Percentiles rank a stretch among this genome's conserved stretches.
Conservation (phyloP, 225 moss, liverwort and hornwort genomes). For the Pseudoscleropodium purum region DNA sequence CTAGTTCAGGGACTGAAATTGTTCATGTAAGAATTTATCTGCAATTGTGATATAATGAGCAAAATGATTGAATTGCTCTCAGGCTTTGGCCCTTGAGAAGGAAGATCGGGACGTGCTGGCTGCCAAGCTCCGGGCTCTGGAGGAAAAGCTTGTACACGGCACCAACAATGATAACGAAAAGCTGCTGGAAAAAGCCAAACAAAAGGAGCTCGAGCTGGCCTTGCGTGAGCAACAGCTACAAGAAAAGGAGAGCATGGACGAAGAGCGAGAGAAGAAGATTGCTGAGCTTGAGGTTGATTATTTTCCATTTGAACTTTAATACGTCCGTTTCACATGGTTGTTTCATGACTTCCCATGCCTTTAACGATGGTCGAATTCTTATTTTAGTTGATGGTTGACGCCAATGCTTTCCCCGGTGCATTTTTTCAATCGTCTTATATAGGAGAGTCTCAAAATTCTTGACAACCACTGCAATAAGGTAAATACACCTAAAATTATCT, state of each 20-base stretch:
- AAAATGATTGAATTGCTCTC: background rate
- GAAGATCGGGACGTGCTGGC: slow-evolving; percentile 85
- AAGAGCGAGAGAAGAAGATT: slow-evolving; percentile 82
- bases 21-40: background rate
- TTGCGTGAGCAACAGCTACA: slow-evolving; percentile 85
- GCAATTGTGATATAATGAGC: background rate
- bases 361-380: background rate
- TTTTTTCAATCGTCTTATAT: background rate
- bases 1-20: background rate
- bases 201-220: slow-evolving; percentile 65
- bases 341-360: background rate
- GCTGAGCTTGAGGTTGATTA: slow-evolving; percentile 76
- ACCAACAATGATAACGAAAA: slow-evolving; percentile 71
- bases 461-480: background rate
- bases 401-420: background rate
- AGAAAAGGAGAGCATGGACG: slow-evolving; percentile 85
- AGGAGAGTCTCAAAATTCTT: background rate
- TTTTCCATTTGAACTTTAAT: background rate
- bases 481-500: background rate
- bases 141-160: slow-evolving; percentile 95
- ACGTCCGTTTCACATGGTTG: background rate
- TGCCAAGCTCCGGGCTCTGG: slow-evolving; percentile 80
- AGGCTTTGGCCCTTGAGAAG: slow-evolving; percentile 96
- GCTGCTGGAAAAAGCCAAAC: slow-evolving; percentile 69
- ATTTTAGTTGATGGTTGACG: background rate